A percentile compares a stretch with the other conserved stretches of the same genome.
These are phyloP conservation scores for Flaveria trinervia DNA, from an alignment of 129 eudicot species.

Conservation along the genomic window DNA sequence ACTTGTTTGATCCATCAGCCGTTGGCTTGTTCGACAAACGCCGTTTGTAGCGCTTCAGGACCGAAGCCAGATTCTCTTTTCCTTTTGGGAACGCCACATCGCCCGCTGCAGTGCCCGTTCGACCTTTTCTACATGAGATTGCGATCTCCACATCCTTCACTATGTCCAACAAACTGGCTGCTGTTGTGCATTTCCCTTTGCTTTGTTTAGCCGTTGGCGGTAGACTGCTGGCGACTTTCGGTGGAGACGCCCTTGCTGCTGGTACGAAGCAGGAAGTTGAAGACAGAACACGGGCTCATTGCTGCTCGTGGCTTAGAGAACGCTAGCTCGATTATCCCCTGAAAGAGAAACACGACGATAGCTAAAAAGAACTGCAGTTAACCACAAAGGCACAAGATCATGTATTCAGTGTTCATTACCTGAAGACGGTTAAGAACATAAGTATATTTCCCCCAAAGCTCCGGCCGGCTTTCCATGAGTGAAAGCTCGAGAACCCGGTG, in stretches of 20 bases:
- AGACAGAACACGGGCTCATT: constrained; percentile 86
- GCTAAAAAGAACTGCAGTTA: background rate
- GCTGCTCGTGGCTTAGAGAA: constrained; percentile 76
- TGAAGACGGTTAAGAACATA: constrained; percentile 96
- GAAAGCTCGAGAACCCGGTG: constrained; percentile 92
- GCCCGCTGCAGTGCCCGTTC: constrained; percentile 98
- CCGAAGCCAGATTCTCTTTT: constrained; percentile 91
- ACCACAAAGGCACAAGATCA: background rate
- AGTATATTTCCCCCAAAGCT: constrained; percentile 94
- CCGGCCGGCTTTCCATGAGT: constrained; percentile 96
- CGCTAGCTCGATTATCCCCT: constrained; percentile 85
- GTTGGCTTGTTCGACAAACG: constrained; percentile 60
- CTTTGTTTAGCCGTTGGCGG: constrained; percentile 75
- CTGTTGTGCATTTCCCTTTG: constrained; percentile 71
- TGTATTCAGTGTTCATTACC: constrained; percentile 37
- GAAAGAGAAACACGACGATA: background rate
- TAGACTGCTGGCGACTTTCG: constrained; percentile 48
- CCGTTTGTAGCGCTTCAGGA: constrained; percentile 84
- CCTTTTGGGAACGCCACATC: constrained; percentile 96
- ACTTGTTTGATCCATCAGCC: constrained; percentile 40
- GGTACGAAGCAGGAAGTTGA: constrained; percentile 58
- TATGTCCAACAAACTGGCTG: constrained; percentile 65
- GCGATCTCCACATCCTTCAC: constrained; percentile 90
- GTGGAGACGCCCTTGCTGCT: constrained; percentile 60
- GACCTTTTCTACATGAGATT: constrained; percentile 82